A percentile compares a stretch with the other conserved stretches of the same genome.
Conservation (phyloP, 176 grass and related monocot species). For the Panicum miliaceum region DNA sequence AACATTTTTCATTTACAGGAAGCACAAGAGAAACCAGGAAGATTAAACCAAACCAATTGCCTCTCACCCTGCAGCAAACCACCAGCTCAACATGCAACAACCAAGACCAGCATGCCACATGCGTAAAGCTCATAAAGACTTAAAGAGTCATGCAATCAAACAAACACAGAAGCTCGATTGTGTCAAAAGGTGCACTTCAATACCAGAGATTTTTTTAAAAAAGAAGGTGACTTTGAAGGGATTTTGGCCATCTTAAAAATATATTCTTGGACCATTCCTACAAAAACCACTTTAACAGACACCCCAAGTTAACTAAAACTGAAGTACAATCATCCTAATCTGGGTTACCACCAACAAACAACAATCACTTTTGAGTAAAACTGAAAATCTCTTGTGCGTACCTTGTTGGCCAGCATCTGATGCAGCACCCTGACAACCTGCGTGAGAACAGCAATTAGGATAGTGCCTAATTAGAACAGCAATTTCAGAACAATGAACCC, state of each 20-base stretch:
- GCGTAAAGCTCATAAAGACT: constrained; percentile 19
- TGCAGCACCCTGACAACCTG: constrained; percentile 90
- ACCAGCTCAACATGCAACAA: constrained; percentile 41
- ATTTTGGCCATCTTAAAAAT: constrained; percentile 33
- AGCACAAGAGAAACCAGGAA: too few relatives aligned
- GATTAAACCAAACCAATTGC: too few relatives aligned
- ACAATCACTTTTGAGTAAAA: constrained; percentile 10
- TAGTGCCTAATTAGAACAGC: constrained; percentile 54
- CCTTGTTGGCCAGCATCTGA: constrained; percentile 98
- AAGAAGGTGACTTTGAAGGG: background rate
- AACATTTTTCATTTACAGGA: too few relatives aligned
- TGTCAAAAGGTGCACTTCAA: background rate
- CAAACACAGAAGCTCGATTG: constrained; percentile 15
- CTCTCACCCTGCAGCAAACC: too few relatives aligned
- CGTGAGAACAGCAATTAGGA: constrained; percentile 62
- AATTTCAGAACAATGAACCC: constrained; percentile 6
- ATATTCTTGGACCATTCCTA: constrained; percentile 17
- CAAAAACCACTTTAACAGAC: constrained; percentile 9
- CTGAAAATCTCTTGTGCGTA: constrained; percentile 43
- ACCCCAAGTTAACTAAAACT: constrained; percentile 37
- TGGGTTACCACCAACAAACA: background rate
- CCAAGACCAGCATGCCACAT: constrained; percentile 21
- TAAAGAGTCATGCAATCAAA: constrained; percentile 15
- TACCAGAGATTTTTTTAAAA: background rate
- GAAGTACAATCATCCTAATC: constrained; percentile 31